Evolutionary conservation across 192 early-diverging fungal genomes (phyloP), one percentile per base, ranked within the genome.

Genomic region (Umbelopsis sp.): DNA sequence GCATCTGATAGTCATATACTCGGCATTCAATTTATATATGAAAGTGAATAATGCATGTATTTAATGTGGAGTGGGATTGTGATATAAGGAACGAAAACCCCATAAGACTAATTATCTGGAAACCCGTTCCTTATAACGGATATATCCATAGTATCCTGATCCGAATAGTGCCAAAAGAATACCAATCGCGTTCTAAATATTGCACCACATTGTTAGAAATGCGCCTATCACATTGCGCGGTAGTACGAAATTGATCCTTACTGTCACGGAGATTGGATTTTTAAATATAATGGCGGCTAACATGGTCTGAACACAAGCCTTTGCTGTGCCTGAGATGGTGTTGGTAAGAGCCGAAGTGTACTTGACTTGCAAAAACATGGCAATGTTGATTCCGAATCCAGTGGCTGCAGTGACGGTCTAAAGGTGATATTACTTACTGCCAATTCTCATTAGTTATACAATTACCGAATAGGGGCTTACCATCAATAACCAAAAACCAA

Each of bases 321-420:
- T 90, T 51, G 88, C 88, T 35, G 88, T 90, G 5, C 88, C 88
- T 21, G 87, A 89, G 74, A 90, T 90, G 11, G 87, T 90, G 68
- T 86, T 90, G 7, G 88, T 90, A 68, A 90, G 73, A 18, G 88
- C 86, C 10, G 88, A 86, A 1, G 88, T 90, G 48, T 83, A 87
- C 78, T 90, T 90, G 74, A 90, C 87, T 71, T 90, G 88, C 74
- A 89, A 75, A 70, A 90, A 90, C 80, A 88, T 90, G 75, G 88
- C 83, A 58, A 86, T 89, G 58, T 90, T 90, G 74, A 90, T 88
- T 55, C 82, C 77, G 72, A 90, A 90, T 11, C 88, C 88, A 10
- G 84, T 86, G 9, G 89, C 58, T 11, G 86, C 88, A 13, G 88
- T 90, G 27, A 89, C 45, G 18, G 71, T 78, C 76, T 78, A 68